Evolutionary conservation across 2,329 filamentous ascomycete species (phyloP).

Genomic region (Diaporthe nobilis): DNA sequence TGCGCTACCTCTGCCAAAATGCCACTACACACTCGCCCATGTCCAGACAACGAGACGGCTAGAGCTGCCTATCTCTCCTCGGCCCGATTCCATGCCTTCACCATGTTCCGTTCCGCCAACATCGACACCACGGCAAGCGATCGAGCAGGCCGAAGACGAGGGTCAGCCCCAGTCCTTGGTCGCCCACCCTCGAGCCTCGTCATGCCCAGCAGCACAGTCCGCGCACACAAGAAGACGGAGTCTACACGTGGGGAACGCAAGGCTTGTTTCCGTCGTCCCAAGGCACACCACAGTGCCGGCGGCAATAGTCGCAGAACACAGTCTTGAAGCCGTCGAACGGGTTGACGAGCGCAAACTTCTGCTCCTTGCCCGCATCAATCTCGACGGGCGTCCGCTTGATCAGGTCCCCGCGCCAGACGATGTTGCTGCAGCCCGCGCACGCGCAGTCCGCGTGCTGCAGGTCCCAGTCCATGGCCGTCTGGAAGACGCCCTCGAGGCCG

Average conservation of each 20-base stretch:
- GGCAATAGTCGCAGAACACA: slow-evolving; percentile 13
- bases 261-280: neutral
- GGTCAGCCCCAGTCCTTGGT: neutral
- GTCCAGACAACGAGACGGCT: neutral
- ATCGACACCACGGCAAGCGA: neutral
- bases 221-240: neutral
- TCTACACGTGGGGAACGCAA: neutral
- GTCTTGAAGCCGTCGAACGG: slow-evolving; percentile 6
- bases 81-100: neutral
- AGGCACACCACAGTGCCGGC: neutral
- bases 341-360: slow-evolving; percentile 13
- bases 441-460: neutral
- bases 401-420: neutral
- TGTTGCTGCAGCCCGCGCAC: neutral
- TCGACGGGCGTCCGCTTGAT: neutral
- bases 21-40: too few species aligned
- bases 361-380: neutral
- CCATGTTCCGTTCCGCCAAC: neutral
- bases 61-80: neutral
- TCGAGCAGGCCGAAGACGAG: neutral
- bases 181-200: neutral
- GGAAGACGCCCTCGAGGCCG: neutral
- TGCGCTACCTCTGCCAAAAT: neutral
- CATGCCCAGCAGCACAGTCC: neutral
- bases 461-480: neutral